Percentiles rank a stretch among this genome's conserved stretches.
Evolutionary conservation across 768 basidiomycete species (phyloP).

Genomic region (Boletus rufocinnamomeus): DNA sequence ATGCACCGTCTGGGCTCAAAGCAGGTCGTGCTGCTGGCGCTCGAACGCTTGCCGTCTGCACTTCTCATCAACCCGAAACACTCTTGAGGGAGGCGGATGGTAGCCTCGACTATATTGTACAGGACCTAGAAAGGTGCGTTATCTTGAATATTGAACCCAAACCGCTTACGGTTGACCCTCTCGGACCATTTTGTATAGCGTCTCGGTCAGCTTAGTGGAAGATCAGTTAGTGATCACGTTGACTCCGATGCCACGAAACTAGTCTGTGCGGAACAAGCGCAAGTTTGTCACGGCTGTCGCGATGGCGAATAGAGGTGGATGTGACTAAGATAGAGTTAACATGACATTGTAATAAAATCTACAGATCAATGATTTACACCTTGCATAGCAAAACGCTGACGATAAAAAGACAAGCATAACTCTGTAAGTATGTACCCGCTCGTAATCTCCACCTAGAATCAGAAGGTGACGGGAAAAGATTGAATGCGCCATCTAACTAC

Average conservation of each 20-base stretch:
- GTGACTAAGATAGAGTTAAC: background rate
- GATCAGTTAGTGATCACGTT: conserved; percentile 27
- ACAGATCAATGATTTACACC: background rate
- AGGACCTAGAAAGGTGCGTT: conserved; percentile 65
- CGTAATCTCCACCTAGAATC: background rate
- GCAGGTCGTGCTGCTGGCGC: conserved; percentile 78
- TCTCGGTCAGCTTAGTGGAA: conserved; percentile 23
- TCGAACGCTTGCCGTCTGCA: conserved; percentile 79
- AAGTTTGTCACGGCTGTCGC: too few relatives aligned
- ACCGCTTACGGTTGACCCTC: background rate
- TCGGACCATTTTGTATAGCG: conserved; percentile 7
- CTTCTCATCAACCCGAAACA: conserved; percentile 62
- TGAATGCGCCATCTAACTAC: conserved; percentile 10
- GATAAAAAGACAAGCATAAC: background rate
- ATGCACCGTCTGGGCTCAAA: conserved; percentile 81
- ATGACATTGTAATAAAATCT: background rate
- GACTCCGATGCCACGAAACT: conserved; percentile 15
- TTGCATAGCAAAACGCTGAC: background rate
- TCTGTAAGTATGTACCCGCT: background rate
- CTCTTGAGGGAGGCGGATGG: conserved; percentile 43
- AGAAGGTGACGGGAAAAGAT: background rate
- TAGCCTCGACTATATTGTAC: conserved; percentile 64
- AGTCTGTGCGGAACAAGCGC: background rate
- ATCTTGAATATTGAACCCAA: background rate
- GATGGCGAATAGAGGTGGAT: background rate